phyloP scores from a whole-genome alignment of 2,329 filamentous ascomycete species.

The Chrysoporthe puriensis region DNA sequence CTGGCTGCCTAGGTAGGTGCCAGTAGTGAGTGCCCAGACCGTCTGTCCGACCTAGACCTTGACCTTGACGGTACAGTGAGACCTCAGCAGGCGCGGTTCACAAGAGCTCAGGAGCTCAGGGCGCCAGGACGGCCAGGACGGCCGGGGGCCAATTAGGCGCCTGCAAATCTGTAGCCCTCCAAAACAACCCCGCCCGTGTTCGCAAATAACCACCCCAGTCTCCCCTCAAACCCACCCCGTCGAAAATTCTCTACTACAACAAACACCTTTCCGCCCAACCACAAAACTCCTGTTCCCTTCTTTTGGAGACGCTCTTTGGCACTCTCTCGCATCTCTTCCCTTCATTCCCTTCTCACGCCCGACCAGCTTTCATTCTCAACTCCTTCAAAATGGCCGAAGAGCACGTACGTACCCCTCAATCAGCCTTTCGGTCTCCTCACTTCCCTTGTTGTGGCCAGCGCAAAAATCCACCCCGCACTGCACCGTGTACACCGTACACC shows the following conservation, averaged over 20 bases:
- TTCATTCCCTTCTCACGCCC: constrained; percentile 17
- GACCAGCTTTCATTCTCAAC: constrained; percentile 37
- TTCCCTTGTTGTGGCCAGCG: constrained; percentile 34
- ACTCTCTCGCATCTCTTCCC: constrained; percentile 24
- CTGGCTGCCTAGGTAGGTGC: too few species aligned
- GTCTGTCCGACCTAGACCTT: not conserved
- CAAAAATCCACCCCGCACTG: constrained; percentile 52
- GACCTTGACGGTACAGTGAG: not conserved
- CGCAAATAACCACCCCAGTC: constrained; percentile 16
- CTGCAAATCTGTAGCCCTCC: constrained; percentile 6
- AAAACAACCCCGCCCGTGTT: constrained; percentile 14
- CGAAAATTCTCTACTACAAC: constrained; percentile 19
- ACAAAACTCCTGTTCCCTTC: constrained; percentile 14
- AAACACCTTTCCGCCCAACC: constrained; percentile 15
- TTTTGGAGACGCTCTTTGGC: constrained; percentile 24
- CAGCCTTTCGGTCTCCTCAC: constrained; percentile 22
- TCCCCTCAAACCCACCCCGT: constrained; percentile 15
- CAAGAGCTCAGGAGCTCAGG: not conserved
- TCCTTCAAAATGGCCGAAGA: constrained; percentile 62
- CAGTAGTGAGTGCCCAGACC: not conserved
- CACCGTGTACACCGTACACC: constrained; percentile 22
- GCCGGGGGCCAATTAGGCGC: constrained; percentile 9
- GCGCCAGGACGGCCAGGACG: not conserved
- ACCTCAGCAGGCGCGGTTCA: not conserved
- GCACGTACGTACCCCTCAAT: constrained; percentile 48